These are phyloP conservation scores for Alternaria rosae DNA, from an alignment of 2,329 filamentous ascomycete genomes.

Conservation along the genomic window DNA sequence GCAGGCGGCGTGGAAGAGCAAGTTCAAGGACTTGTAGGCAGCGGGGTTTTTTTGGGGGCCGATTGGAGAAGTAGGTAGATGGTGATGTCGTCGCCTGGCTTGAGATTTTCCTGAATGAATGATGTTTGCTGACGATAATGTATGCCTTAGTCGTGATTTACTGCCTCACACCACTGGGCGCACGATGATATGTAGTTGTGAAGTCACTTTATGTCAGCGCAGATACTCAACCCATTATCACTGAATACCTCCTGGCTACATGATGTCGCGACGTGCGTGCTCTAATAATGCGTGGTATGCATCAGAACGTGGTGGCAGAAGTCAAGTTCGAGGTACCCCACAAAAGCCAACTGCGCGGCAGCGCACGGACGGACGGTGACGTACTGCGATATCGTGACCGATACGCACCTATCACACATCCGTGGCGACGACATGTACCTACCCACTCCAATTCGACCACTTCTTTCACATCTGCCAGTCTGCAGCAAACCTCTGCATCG, in stretches of 20 bases:
- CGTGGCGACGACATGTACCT: neutral
- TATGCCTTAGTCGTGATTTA: neutral
- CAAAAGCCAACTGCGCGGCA: conserved; percentile 4
- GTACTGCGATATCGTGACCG: conserved; percentile 8
- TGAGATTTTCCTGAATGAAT: neutral
- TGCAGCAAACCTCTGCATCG: neutral
- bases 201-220: neutral
- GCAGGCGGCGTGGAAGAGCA: neutral
- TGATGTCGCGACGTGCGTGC: neutral
- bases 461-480: neutral
- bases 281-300: accelerated
- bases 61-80: neutral
- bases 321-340: conserved; percentile 9
- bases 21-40: neutral
- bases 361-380: conserved; percentile 7
- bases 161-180: neutral
- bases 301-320: neutral
- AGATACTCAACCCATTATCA: neutral
- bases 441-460: neutral
- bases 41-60: neutral
- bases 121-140: neutral
- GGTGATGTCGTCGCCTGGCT: neutral
- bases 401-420: neutral
- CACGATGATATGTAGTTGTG: neutral
- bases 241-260: neutral